Base-by-base conservation (phyloP, 2,329 filamentous ascomycete species). In the Teratosphaeria zuluensis region DNA sequence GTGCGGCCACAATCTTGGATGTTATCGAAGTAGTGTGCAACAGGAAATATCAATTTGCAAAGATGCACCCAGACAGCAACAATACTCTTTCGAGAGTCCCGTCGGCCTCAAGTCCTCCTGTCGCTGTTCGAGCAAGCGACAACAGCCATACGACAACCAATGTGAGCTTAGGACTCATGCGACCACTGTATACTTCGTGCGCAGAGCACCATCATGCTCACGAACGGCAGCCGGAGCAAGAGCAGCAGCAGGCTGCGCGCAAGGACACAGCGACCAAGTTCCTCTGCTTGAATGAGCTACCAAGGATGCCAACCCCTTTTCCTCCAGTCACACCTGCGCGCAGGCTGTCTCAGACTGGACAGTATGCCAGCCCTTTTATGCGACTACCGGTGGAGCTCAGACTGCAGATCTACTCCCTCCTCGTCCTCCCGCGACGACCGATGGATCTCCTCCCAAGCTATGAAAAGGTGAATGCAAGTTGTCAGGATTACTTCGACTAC, bases 341-440 rank as follows among this genome's bases (percentile, higher is more conserved):
- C 19, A n/a, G 33, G 8, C 32, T 21, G 28, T 19, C 33, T 12
- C 24, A 48, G 9, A 4, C n/a, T 48, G 42, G 42, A 48, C 32
- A 46, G 16, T 4, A 31, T 28, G 42, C 30, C 6, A 59, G 57
- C 48, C 60, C 60, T 6, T 72, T 79, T 38, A 68, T 78, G n/a
- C 72, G 73, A 7, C 67, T 79, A 4, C 77, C 77, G 2, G 66
- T 74, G 4, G 77, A 80, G 63, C 73, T 80, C 51, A 70, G 77
- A 5, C 70, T 80, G 4, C 73, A 76, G 58, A 78, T 80, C 58
- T 80, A 79, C 70, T 72, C 63, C 60, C 70, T 79, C 3, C 70
- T 79, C 21, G 64, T 75, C 9, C 75, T 77, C 8, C 73, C 73
- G 6, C 64, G 61, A 38, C 56, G 61, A 51, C 31, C 60, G 4